Percentiles rank a stretch among this genome's conserved stretches.
Evolutionary conservation across 1,139 yeast genomes (phyloP).

Genomic region (Geotrichum aggregatum): DNA sequence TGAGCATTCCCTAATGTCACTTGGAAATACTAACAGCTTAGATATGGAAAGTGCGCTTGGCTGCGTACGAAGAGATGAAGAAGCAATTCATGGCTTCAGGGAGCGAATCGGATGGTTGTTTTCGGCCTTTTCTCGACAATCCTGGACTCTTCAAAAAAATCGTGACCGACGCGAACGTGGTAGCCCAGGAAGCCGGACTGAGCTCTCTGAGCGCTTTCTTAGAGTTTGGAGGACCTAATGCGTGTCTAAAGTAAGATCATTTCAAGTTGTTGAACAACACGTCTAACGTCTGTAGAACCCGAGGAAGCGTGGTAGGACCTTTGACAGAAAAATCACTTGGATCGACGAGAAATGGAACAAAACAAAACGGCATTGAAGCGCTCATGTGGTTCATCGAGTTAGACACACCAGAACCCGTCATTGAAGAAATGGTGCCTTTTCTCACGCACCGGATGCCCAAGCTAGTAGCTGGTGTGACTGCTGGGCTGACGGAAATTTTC

Average conservation of each 20-base stretch:
- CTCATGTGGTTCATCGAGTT: slow-evolving; percentile 61
- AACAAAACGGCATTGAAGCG: slow-evolving; percentile 59
- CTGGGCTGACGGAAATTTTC: slow-evolving; percentile 55
- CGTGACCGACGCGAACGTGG: slow-evolving; percentile 77
- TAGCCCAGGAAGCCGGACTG: slow-evolving; percentile 84
- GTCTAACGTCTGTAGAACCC: slow-evolving; percentile 27
- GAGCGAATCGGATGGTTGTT: slow-evolving; percentile 53
- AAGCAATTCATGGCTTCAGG: slow-evolving; percentile 52
- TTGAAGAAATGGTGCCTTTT: slow-evolving; percentile 65
- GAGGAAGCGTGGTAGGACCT: slow-evolving; percentile 50
- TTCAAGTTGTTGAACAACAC: background rate
- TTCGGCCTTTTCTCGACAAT: slow-evolving; percentile 47
- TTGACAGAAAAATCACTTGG: slow-evolving; percentile 77
- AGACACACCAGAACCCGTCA: slow-evolving; percentile 59
- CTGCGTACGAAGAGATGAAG: slow-evolving; percentile 72
- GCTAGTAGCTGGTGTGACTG: slow-evolving; percentile 64
- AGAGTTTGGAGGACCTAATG: slow-evolving; percentile 53
- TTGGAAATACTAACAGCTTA: slow-evolving; percentile 20
- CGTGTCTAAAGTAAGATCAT: slow-evolving; percentile 29
- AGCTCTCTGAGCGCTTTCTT: slow-evolving; percentile 53
- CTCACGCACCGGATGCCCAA: slow-evolving; percentile 69
- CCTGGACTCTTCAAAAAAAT: slow-evolving; percentile 55
- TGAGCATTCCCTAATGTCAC: slow-evolving; percentile 1
- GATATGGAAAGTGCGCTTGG: slow-evolving; percentile 82
- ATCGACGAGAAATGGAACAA: slow-evolving; percentile 74